Evolutionary conservation across 148 eudicot genomes (phyloP), one percentile per base, ranked within the genome.

Genomic region (Cornus controversa): DNA sequence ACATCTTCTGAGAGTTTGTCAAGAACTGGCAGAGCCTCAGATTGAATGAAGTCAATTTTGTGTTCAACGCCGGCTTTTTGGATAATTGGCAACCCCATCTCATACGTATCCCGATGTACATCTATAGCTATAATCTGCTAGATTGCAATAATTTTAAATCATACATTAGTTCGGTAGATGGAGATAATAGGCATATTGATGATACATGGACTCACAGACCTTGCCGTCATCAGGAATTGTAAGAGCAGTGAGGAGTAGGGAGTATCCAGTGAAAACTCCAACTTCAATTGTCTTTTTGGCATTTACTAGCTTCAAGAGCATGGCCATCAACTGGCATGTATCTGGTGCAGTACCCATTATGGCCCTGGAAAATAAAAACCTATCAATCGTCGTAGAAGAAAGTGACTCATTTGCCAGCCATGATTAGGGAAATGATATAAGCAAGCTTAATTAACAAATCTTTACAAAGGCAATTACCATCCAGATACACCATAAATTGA

Each of bases 221-320:
- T 85, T 64, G 65, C 88, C 91, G 78, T 85, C 86, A n/a, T 81
- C 80, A 10, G 90, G 88, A 75, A 85, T 74, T 2, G 86, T 37
- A 57, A 85, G 85, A 70, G 89, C 89, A 53, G 89, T 86, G 40
- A 69, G 76, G 14, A 83, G 82, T 31, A 83, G 82, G 15, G 87
- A 85, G 75, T 88, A 88, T 29, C 88, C 88, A 7, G 88, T 87
- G 72, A 70, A 88, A 13, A 88, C 90, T 58, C 90, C 87, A 15
- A 88, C 13, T 78, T 88, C 88, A 70, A 88, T 79, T 1, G 86
- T 83, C 77, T 67, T 83, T 75, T 83, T 85, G 1, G 87, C 85
- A 23, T 81, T 80, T 20, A 88, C 73, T 14, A 88, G 85, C 72
- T 85, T 84, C 72, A 85, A 77, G 57, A 85, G 68, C 81, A 82